Conservation (phyloP, 805 yeast genomes). For the Danielia reshetovae region DNA sequence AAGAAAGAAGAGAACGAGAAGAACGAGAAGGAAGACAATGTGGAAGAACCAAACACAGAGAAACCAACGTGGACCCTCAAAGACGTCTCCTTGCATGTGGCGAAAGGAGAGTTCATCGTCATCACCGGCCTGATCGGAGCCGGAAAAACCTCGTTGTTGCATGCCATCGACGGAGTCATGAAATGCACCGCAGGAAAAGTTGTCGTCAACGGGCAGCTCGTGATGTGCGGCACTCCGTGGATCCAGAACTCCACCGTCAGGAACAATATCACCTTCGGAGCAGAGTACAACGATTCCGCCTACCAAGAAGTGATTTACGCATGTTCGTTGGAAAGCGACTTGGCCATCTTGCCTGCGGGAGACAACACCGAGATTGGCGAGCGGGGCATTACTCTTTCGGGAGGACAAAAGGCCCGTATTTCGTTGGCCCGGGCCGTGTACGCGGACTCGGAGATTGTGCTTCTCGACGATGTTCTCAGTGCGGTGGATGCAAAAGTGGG, state of each 20-base stretch:
- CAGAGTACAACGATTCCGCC: constrained; percentile 3
- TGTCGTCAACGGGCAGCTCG: background rate
- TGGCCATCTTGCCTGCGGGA: constrained; percentile 8
- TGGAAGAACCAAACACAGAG: background rate
- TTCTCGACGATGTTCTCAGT: constrained; percentile 10
- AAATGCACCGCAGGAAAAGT: constrained; percentile 2
- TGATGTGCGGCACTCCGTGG: constrained; percentile 10
- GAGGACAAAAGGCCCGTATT: constrained; percentile 11
- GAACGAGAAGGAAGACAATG: background rate
- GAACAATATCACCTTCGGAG: constrained; percentile 5
- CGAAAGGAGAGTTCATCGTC: constrained; percentile 7
- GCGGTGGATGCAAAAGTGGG: constrained; percentile 11
- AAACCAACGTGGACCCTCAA: constrained; percentile 1
- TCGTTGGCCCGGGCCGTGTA: constrained; percentile 10
- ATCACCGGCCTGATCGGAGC: constrained; percentile 8
- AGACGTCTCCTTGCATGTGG: constrained; percentile 2
- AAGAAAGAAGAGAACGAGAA: background rate
- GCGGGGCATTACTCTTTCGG: constrained; percentile 10
- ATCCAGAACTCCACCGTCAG: constrained; percentile 7
- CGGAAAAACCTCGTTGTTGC: constrained; percentile 7
- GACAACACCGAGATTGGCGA: constrained; percentile 11
- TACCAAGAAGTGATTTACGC: constrained; percentile 4
- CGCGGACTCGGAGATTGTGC: constrained; percentile 3
- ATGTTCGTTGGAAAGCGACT: constrained; percentile 6
- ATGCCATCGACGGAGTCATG: constrained; percentile 7